A percentile compares a stretch with the other conserved stretches of the same genome.
Conservation (phyloP, 257 asterid species). For the Linderniella brevidens region DNA sequence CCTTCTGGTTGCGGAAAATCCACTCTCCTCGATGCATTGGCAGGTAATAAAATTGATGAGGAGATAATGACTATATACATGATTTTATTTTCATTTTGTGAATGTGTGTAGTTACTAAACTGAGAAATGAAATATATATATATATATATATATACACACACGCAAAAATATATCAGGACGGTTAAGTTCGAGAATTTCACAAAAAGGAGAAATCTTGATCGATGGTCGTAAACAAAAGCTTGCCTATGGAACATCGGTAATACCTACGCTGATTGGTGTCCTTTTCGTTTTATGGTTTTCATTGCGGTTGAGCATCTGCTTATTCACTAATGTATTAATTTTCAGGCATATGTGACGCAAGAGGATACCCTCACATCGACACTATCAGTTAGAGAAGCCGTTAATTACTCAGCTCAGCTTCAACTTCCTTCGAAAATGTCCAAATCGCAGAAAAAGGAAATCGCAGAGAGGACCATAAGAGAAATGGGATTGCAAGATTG, state of each 20-base stretch:
- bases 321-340: neutral
- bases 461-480: conserved; percentile 28
- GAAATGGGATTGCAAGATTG: conserved; percentile 50
- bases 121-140: neutral
- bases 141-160: neutral
- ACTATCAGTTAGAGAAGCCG: conserved; percentile 39
- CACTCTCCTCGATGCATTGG: conserved; percentile 42
- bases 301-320: neutral
- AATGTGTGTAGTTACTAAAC: neutral
- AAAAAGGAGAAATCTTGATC: conserved; percentile 39
- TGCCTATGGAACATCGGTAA: conserved; percentile 52
- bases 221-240: conserved; percentile 40
- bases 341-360: conserved; percentile 56
- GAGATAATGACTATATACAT: neutral
- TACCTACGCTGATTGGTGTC: neutral
- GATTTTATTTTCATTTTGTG: neutral
- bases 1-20: conserved; percentile 66
- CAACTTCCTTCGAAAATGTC: conserved; percentile 39
- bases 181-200: conserved; percentile 32
- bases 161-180: conserved; percentile 24
- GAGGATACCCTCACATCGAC: conserved; percentile 41
- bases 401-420: conserved; percentile 38
- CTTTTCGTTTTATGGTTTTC: no score
- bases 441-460: conserved; percentile 19
- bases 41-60: conserved; percentile 16